Evolutionary conservation across 2,329 filamentous ascomycete genomes (phyloP).

Genomic region (Coleophoma eucalyptorum): DNA sequence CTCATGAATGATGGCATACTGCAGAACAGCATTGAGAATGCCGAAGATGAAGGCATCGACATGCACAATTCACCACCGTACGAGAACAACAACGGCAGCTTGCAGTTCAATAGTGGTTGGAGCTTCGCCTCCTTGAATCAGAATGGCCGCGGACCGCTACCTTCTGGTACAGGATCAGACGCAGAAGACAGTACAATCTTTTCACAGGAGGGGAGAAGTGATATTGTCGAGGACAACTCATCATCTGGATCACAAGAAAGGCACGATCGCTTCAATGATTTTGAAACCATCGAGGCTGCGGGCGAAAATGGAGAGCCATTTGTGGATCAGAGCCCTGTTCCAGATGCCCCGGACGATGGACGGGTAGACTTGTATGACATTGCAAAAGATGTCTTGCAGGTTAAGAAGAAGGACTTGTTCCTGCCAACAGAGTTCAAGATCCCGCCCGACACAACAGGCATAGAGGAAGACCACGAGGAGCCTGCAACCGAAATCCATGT

Average conservation of each 20-base stretch:
- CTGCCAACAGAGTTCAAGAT: background rate
- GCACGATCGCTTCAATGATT: conserved; percentile 19
- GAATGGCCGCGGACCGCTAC: conserved; percentile 9
- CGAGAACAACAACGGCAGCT: conserved; percentile 2
- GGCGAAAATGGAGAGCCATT: conserved; percentile 14
- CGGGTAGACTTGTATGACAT: conserved; percentile 10
- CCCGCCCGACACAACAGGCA: conserved; percentile 6
- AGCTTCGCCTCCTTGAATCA: conserved; percentile 8
- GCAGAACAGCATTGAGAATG: conserved; percentile 18
- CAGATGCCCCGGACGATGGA: conserved; percentile 21
- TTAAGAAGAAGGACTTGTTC: background rate
- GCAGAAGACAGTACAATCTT: conserved; percentile 5
- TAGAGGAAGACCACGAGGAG: conserved; percentile 19
- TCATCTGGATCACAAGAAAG: conserved; percentile 18
- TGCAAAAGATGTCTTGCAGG: conserved; percentile 12
- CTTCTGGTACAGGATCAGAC: conserved; percentile 23
- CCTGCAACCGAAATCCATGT: conserved; percentile 27
- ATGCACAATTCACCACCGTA: conserved; percentile 12
- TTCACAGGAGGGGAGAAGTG: conserved; percentile 16
- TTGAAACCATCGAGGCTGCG: conserved; percentile 14
- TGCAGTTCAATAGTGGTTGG: conserved; percentile 7
- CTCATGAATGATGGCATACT: conserved; percentile 13
- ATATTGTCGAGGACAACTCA: conserved; percentile 24
- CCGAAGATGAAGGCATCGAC: conserved; percentile 24
- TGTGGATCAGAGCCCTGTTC: conserved; percentile 18